These are phyloP conservation scores for Russula sp. DNA, from an alignment of 768 basidiomycete genomes.

Conservation along the genomic window DNA sequence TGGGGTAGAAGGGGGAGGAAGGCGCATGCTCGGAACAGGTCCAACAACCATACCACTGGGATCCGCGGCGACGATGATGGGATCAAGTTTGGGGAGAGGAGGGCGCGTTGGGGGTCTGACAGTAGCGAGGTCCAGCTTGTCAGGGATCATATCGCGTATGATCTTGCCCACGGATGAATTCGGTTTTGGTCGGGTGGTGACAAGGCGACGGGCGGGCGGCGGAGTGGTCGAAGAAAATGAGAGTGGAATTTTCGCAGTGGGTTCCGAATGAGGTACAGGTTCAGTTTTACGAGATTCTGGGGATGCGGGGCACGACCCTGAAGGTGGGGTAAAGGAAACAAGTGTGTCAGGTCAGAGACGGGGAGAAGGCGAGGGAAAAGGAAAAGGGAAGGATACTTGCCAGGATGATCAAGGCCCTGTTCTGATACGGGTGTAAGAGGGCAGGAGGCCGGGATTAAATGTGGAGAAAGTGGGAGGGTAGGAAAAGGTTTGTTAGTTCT, in stretches of 20 bases:
- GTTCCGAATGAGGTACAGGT: not conserved
- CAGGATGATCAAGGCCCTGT: constrained; percentile 4
- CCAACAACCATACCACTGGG: constrained; percentile 30
- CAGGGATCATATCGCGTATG: constrained; percentile 60
- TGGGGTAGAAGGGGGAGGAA: constrained; percentile 29
- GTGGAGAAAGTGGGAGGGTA: constrained; percentile 34
- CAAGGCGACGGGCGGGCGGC: not conserved
- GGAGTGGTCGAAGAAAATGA: constrained; percentile 11
- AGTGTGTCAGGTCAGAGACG: not conserved
- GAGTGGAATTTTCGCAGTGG: constrained; percentile 6
- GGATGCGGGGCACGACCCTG: constrained; percentile 6
- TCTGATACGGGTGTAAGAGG: constrained; percentile 30
- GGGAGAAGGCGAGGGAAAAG: too few species aligned
- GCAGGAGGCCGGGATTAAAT: not conserved
- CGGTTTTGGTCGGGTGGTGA: constrained; percentile 29
- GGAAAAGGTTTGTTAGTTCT: constrained; percentile 34
- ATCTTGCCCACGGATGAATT: constrained; percentile 43
- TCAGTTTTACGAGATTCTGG: not conserved
- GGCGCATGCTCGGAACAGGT: constrained; percentile 32
- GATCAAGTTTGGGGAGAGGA: constrained; percentile 26
- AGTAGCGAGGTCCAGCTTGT: constrained; percentile 36
- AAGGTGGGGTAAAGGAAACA: not conserved
- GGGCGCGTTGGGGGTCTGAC: constrained; percentile 28
- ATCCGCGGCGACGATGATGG: constrained; percentile 25
- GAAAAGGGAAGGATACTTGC: not conserved